Base-by-base conservation (phyloP, 1,284 basidiomycete species). In the Amylostereum chailletii region DNA sequence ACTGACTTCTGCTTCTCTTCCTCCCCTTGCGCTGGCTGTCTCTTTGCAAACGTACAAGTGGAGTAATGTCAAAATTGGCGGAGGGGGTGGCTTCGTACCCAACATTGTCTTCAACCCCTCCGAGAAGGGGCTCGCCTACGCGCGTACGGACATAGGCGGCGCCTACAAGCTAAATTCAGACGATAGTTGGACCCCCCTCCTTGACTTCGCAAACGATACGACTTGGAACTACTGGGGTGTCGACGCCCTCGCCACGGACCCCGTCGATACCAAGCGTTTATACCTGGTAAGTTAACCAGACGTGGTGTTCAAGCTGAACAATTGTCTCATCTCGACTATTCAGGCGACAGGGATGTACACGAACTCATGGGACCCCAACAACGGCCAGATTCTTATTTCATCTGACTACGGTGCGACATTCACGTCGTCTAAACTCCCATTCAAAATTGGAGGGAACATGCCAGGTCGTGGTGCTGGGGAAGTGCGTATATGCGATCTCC, bases 401-500 rank as follows among this genome's bases (percentile, higher is more conserved):
- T 71, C 69, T 4, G 74, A 85, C 57, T 69, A 73, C 51, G 81
- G 81, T 8, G 60, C 69, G 11, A 77, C 76, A 0, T 85, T 75
- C 61, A 75, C 71, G 0, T 56, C 70, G 3, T 74, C 74, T 1
- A 51, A 57, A 3, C 63, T 85, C 1, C 75, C 80, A 1, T 83
- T 84, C 71, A 83, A 85, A 53, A 71, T 81, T 32, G 75, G 77
- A 36, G 80, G 80, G 4, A 84, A 84, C 60, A 83, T 83, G 81
- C 81, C 80, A 27, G 81, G 80, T 44, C 77, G 80, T 59, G 81
- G 79, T 46, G 64, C 71, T 58, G 67, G 67, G 32, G 66, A 68
- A 58, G 62, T 66, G 49, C 49, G 59, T 55, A 6, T 5, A 27
- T 46, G n/a, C 46, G 4, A 31, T 33, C 8, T 31, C 39, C 19